These are phyloP conservation scores for Teratosphaeria viscida DNA, from an alignment of 2,329 filamentous ascomycete species.

Conservation along the genomic window DNA sequence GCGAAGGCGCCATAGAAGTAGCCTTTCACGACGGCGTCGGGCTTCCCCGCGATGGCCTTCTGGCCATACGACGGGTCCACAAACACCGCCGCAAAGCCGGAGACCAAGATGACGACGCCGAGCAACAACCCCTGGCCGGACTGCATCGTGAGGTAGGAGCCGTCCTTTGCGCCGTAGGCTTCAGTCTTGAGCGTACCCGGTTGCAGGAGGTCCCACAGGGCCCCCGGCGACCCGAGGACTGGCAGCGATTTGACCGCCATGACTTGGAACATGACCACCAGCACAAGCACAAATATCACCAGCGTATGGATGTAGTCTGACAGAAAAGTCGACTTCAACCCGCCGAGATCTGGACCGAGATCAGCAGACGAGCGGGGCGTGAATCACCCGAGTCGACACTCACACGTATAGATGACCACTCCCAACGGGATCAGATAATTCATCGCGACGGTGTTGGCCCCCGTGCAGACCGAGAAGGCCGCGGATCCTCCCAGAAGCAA, in stretches of 20 bases:
- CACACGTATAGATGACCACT: constrained; percentile 18
- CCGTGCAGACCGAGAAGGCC: constrained; percentile 12
- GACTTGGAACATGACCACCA: constrained; percentile 12
- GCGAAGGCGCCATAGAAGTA: constrained; percentile 14
- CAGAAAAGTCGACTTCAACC: constrained; percentile 18
- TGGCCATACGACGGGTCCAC: constrained; percentile 4
- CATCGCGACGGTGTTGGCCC: constrained; percentile 16
- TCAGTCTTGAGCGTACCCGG: constrained; percentile 7
- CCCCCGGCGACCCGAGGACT: neutral
- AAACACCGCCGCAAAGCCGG: neutral
- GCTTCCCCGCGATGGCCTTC: constrained; percentile 17
- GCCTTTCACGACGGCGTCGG: constrained; percentile 10
- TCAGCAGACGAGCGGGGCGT: neutral
- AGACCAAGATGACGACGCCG: constrained; percentile 12
- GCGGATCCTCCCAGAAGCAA: constrained; percentile 14
- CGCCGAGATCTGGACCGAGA: constrained; percentile 5
- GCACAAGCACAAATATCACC: constrained; percentile 15
- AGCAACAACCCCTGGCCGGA: constrained; percentile 15
- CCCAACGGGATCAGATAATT: constrained; percentile 18
- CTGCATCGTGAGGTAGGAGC: constrained; percentile 16
- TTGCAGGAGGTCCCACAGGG: neutral
- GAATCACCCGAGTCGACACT: neutral
- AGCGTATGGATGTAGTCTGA: constrained; percentile 19
- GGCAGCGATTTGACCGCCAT: constrained; percentile 2
- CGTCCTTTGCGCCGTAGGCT: constrained; percentile 14